Base-by-base conservation (phyloP, 2,329 filamentous ascomycete species). In the Pestalotiopsis sp. region DNA sequence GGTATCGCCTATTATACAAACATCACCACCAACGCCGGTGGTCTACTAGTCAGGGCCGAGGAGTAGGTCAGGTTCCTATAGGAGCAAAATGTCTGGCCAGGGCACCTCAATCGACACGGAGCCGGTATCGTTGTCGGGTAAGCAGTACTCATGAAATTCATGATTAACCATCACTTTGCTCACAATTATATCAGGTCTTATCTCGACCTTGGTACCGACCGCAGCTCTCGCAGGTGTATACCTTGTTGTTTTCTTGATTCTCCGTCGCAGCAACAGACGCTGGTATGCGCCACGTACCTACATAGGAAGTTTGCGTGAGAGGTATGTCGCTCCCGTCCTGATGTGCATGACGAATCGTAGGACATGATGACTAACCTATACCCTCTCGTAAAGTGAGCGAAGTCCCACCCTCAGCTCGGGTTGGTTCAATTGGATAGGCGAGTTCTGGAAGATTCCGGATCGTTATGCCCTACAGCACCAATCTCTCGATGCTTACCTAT, bases 401-500 rank as follows among this genome's bases (percentile, higher is more conserved):
- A 88, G 87, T 13, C 89, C 89, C 25, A 76, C 82, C 2, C 83
- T 91, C 0, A 88, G 91, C 3, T 83, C 78, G 31, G 91, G 91
- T 66, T 78, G 90, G 60, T 82, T 92, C 74, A 88, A 91, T 73
- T 94, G 92, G 92, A 79, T 94, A 68, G 81, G 81, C 11, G 83
- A 86, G 13, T 92, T 93, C 81, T 91, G 88, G 82, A 87, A 86
- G 73, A 86, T 88, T 58, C 87, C 87, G 3, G 95, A 98, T 78
- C 90, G 90, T 55, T 94, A 93, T 76, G 89, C 95, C 31, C 88
- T 98, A 25, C 93, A 96, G 76, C 94, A 97, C 82, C 93, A 95
- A 78, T 97, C 94, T 0, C 88, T 99, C 71, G 95, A 99, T 78
- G 93, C 92, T 39, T 98, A 95, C 80, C 90, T 98, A 65, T 94